A percentile compares a stretch with the other conserved stretches of the same genome.
Evolutionary conservation across 2,329 filamentous ascomycete species (phyloP).

Genomic region (Cladosporium oxysporum): DNA sequence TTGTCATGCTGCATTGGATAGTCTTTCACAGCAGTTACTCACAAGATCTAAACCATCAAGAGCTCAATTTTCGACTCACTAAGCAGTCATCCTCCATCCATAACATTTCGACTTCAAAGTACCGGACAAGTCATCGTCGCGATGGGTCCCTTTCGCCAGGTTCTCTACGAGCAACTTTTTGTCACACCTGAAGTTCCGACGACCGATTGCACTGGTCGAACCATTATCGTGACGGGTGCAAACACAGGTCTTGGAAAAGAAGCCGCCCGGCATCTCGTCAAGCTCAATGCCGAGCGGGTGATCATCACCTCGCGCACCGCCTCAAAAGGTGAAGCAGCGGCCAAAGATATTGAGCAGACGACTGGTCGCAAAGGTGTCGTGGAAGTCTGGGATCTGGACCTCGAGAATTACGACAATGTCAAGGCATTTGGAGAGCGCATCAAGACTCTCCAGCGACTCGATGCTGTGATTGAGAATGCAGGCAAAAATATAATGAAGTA

Average conservation of each 20-base stretch:
- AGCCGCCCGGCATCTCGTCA: constrained; percentile 46
- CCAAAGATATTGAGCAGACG: constrained; percentile 41
- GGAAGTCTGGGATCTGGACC: constrained; percentile 51
- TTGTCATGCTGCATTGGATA: not conserved
- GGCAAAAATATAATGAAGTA: constrained; percentile 27
- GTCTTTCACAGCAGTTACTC: not conserved
- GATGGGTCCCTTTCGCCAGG: constrained; percentile 12
- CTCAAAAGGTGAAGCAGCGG: constrained; percentile 49
- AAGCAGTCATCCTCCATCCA: not conserved
- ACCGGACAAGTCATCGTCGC: not conserved
- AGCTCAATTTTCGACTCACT: not conserved
- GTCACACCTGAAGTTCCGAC: constrained; percentile 20
- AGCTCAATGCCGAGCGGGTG: constrained; percentile 43
- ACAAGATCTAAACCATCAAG: not conserved
- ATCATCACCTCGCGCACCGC: constrained; percentile 49
- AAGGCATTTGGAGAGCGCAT: constrained; percentile 38
- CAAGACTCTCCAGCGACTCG: constrained; percentile 37
- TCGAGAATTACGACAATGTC: constrained; percentile 43
- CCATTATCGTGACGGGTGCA: constrained; percentile 51
- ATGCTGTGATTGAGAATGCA: constrained; percentile 44
- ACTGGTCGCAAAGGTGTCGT: constrained; percentile 39
- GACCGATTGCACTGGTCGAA: constrained; percentile 36
- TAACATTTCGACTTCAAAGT: not conserved
- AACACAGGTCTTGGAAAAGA: constrained; percentile 52
- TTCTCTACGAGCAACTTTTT: constrained; percentile 24